phyloP scores from a whole-genome alignment of 2,329 filamentous ascomycete species.

The Pseudogymnoascus sp. region DNA sequence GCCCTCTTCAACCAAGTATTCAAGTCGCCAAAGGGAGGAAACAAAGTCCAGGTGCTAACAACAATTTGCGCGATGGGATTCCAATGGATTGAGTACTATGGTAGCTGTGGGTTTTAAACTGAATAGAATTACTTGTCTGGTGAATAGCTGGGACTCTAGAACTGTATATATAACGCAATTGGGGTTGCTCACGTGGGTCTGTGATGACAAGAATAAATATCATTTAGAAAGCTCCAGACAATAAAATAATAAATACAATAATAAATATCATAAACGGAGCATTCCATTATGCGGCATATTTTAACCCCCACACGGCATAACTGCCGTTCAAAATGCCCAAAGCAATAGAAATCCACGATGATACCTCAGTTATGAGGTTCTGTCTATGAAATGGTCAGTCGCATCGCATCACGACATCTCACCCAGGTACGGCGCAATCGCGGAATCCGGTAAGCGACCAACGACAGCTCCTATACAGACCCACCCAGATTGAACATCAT shows the following conservation, averaged over 20 bases:
- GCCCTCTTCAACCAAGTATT: no score
- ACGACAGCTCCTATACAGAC: neutral
- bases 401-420: conserved; percentile 1
- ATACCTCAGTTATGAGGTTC: neutral
- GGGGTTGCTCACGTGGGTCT: neutral
- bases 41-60: no score
- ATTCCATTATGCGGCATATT: neutral
- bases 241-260: neutral
- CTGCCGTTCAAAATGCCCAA: neutral
- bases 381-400: neutral
- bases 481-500: conserved; percentile 2
- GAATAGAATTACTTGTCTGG: no score
- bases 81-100: no score
- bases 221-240: neutral
- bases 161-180: neutral
- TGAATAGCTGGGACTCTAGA: no score
- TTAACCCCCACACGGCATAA: neutral
- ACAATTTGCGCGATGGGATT: no score
- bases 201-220: neutral
- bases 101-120: no score
- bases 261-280: neutral
- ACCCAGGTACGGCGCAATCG: conserved; percentile 2
- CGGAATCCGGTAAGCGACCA: neutral
- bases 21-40: no score
- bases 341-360: neutral